These are phyloP conservation scores for Pholiota molesta DNA, from an alignment of 768 basidiomycete species.

Conservation along the genomic window DNA sequence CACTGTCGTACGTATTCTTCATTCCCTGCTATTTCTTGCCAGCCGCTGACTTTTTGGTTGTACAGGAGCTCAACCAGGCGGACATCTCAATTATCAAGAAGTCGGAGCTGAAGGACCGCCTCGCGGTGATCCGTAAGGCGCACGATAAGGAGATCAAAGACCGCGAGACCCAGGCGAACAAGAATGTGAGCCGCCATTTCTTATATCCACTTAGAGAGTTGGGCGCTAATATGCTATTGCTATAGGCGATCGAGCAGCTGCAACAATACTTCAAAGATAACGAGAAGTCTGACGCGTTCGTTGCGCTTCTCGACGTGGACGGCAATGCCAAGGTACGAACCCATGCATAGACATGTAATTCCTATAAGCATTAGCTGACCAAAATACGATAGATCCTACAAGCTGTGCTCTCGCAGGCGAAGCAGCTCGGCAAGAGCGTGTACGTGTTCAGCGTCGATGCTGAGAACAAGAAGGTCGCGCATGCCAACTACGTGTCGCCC, in stretches of 20 bases:
- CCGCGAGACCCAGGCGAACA: constrained; percentile 73
- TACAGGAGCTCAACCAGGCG: constrained; percentile 84
- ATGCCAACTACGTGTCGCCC: constrained; percentile 80
- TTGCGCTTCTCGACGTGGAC: constrained; percentile 72
- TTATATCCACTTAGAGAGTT: neutral
- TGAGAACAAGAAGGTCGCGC: constrained; percentile 75
- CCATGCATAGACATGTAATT: neutral
- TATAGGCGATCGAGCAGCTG: constrained; percentile 71
- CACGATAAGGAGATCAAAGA: constrained; percentile 88
- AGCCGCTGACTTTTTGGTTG: constrained; percentile 2
- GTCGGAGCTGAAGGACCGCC: constrained; percentile 74
- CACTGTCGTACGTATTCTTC: constrained; percentile 56
- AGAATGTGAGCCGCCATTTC: constrained; percentile 53
- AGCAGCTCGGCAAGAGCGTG: constrained; percentile 78
- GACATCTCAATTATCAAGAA: constrained; percentile 89
- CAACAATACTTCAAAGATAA: constrained; percentile 78
- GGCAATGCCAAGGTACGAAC: constrained; percentile 80
- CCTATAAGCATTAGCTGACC: too few relatives aligned
- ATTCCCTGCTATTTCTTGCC: constrained; percentile 3
- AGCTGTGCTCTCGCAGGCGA: constrained; percentile 74
- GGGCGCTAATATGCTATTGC: neutral
- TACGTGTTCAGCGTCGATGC: constrained; percentile 86
- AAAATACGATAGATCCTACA: constrained; percentile 62
- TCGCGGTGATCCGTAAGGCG: constrained; percentile 73
- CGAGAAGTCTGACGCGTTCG: constrained; percentile 67